Base-by-base conservation (phyloP, 2,329 filamentous ascomycete species). In the Aspergillus sp. region DNA sequence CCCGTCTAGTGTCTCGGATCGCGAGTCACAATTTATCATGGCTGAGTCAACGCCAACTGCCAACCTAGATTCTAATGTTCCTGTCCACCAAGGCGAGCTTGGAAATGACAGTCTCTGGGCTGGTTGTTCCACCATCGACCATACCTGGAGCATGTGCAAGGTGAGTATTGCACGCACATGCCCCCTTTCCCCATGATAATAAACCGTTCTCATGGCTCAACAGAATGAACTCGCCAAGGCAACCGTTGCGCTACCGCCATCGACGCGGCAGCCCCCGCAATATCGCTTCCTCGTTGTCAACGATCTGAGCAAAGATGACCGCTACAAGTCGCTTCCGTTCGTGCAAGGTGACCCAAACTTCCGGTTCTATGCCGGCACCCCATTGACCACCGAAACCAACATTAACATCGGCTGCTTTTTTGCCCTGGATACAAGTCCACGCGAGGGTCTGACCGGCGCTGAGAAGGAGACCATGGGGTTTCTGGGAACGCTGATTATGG, bases 361-460 rank as follows among this genome's bases (percentile, higher is more conserved):
- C 29, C 64, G 65, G 41, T 81, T 81, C 56, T 79, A 80, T 48
- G 77, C 77, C 4, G 77, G 76, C 12, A 80, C 83, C 0, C 82
- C 82, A 0, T 77, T 86, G 45, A 73, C 75, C 28, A 80, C 78
- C 3, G 73, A 73, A 0, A 75, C 73, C 33, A 73, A 77, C 29
- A 74, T 77, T 53, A 73, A 74, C 41, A 79, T 86, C 46, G 82
- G 82, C 7, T 74, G 73, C 7, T 80, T 81, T 48, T 76, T 77
- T 44, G 73, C 84, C 2, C 66, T 81, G 3, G 81, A 84, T 52
- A 73, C 77, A 39, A 69, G 70, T n/a, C 73, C 77, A 0, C 74
- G 78, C 4, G 46, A 59, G 38, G 75, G 74, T 0, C 56, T 85
- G 12, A 59, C 54, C 1, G 36, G 57, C 2, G 36, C 44, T 5